These are phyloP conservation scores for Corymbia maculata DNA, from an alignment of 345 rosid species.

Conservation along the genomic window DNA sequence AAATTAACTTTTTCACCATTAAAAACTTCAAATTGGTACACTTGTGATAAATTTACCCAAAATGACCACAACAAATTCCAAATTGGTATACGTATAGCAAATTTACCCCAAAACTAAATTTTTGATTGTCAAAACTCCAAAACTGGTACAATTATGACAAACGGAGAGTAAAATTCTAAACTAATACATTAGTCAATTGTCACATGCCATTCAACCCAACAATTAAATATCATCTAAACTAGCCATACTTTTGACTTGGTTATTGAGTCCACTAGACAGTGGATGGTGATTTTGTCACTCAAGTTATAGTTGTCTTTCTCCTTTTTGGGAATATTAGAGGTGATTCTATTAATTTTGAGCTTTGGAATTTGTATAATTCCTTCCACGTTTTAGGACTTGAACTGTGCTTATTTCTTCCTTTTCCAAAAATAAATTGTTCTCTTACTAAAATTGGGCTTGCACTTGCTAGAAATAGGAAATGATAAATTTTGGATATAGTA, in stretches of 20 bases:
- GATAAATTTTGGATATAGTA: fast-evolving
- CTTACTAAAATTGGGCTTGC: not conserved
- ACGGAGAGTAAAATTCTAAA: too few species aligned
- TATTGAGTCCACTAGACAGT: not conserved
- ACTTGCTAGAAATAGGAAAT: not conserved
- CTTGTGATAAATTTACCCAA: too few species aligned
- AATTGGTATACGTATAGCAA: too few species aligned
- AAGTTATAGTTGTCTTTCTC: not conserved
- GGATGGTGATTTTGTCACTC: not conserved
- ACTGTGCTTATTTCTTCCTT: not conserved
- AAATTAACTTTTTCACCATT: too few species aligned
- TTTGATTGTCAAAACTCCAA: too few species aligned
- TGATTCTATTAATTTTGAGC: not conserved
- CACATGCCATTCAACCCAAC: too few species aligned
- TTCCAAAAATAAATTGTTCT: not conserved
- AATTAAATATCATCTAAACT: not conserved
- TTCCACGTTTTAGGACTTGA: not conserved
- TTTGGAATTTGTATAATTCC: not conserved
- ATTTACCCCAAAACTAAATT: too few species aligned
- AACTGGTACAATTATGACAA: too few species aligned
- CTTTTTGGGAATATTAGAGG: not conserved
- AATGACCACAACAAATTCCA: too few species aligned
- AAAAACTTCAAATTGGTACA: too few species aligned
- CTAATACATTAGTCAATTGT: too few species aligned
- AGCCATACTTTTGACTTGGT: not conserved